Evolutionary conservation across 371 early-diverging fungal species (phyloP).

Genomic region (Rhizomucor miehei): DNA sequence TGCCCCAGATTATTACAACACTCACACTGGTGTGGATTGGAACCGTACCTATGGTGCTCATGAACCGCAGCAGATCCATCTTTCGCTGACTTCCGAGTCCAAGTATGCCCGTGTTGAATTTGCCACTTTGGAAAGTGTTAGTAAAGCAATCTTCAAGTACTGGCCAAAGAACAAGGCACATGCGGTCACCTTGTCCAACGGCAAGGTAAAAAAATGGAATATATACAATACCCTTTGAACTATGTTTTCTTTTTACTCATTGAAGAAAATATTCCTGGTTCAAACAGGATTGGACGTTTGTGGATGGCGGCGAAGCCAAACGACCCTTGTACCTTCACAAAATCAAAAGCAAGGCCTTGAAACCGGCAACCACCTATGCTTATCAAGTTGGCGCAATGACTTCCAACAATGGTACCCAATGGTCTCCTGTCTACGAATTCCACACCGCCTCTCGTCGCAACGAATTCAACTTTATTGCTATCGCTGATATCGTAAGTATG

Average conservation of each 20-base stretch:
- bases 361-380: slow-evolving; percentile 22
- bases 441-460: slow-evolving; percentile 30
- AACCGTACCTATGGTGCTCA: slow-evolving; percentile 27
- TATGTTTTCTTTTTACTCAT: too few species aligned
- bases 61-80: slow-evolving; percentile 45
- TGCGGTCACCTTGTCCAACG: neutral
- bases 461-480: slow-evolving; percentile 37
- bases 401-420: slow-evolving; percentile 4
- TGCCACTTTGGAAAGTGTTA: slow-evolving; percentile 24
- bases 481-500: slow-evolving; percentile 39
- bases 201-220: slow-evolving; percentile 5
- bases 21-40: slow-evolving; percentile 17
- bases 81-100: slow-evolving; percentile 31
- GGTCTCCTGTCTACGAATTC: slow-evolving; percentile 34
- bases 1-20: slow-evolving; percentile 24
- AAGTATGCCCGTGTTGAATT: slow-evolving; percentile 39
- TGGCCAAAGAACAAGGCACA: slow-evolving; percentile 29
- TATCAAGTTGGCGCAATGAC: slow-evolving; percentile 28
- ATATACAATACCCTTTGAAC: too few species aligned
- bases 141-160: slow-evolving; percentile 25
- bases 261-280: neutral
- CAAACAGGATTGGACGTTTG: slow-evolving; percentile 26
- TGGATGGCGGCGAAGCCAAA: slow-evolving; percentile 21
- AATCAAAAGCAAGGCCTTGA: slow-evolving; percentile 16
- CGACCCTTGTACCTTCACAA: slow-evolving; percentile 22